Evolutionary conservation across 352 stramenopile species (phyloP), one percentile per base, ranked within the genome.

Genomic region (Phytopythium litorale): DNA sequence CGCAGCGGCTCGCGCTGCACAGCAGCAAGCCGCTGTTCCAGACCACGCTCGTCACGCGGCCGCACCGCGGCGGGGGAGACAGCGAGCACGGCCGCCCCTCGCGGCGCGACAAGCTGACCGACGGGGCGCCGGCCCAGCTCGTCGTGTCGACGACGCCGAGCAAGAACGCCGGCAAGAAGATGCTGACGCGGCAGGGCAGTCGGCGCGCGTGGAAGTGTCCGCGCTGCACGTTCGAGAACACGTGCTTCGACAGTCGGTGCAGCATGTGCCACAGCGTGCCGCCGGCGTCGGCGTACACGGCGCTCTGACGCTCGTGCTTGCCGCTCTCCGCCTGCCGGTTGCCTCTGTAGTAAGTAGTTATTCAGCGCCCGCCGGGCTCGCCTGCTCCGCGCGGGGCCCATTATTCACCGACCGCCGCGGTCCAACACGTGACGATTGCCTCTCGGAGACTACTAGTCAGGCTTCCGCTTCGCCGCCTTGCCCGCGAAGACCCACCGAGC

Each of bases 211-310:
- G 82, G 82, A 75, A 66, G 19, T 91, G 82, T 48, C 19, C 46
- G 25, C 62, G 83, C 55, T 91, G 82, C 70, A 91, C 82, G 19
- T 91, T 78, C 56, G 76, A 84, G 53, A 91, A 91, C 66, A 88
- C 76, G 46, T 91, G 82, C 69, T 89, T 91, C 40, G 78, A 88
- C 55, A 77, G 63, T 21, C 62, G 70, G 33, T 91, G 82, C 71
- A 84, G 78, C 60, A 91, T 91, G 79, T 91, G 79, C 64, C 75
- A 70, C 54, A 70, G 70, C 38, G 23, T 70, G 30, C 64, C 68
- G 53, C 66, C 69, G 46, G 49, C 63, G 18, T 70, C 72, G 32
- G 60, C 63, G 0, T 71, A 63, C 63, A 52, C 37, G 53, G 56
- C 66, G 9, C 33, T 74, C 21, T 61, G 32, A 58, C 25, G 48